These are phyloP conservation scores for Aureococcus anophagefferens DNA, from an alignment of 108 stramenopile species.

Conservation along the genomic window DNA sequence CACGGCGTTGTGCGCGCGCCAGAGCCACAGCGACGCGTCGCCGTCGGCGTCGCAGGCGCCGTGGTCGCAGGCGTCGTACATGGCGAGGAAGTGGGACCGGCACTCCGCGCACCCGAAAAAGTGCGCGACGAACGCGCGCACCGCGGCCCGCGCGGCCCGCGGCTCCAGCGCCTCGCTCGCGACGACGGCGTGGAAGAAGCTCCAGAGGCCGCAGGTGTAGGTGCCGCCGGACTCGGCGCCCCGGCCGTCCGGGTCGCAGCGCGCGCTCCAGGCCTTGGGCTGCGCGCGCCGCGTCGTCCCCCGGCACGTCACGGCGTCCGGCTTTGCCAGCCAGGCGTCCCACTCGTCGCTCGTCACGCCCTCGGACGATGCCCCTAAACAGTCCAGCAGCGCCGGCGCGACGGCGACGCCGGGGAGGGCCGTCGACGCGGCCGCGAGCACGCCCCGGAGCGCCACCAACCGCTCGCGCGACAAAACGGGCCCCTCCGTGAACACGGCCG, in stretches of 20 bases:
- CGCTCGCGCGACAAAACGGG: too few species aligned
- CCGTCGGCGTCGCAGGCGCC: too few species aligned
- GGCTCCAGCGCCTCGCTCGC: slow-evolving; percentile 26
- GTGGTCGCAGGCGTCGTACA: slow-evolving; percentile 48
- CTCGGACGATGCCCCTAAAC: slow-evolving; percentile 35
- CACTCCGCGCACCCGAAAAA: slow-evolving; percentile 76
- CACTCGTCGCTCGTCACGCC: slow-evolving; percentile 23
- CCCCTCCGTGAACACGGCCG: too few species aligned
- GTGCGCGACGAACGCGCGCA: slow-evolving; percentile 39
- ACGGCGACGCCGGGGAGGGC: too few species aligned
- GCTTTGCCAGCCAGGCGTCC: background rate
- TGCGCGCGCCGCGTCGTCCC: too few species aligned
- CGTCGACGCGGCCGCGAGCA: too few species aligned
- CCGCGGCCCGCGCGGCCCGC: slow-evolving; percentile 18
- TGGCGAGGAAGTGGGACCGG: slow-evolving; percentile 52
- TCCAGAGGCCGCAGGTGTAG: slow-evolving; percentile 76
- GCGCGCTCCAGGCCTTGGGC: too few species aligned
- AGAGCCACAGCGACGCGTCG: too few species aligned
- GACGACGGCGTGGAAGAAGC: slow-evolving; percentile 66
- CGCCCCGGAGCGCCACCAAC: too few species aligned
- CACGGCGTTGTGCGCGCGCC: too few species aligned
- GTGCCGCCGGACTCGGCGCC: slow-evolving; percentile 41
- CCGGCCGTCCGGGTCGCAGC: slow-evolving; percentile 2
- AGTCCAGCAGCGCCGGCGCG: background rate
- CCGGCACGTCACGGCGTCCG: background rate